Conservation (phyloP, 495 filamentous ascomycete genomes). For the Lasiosphaeria miniovina region DNA sequence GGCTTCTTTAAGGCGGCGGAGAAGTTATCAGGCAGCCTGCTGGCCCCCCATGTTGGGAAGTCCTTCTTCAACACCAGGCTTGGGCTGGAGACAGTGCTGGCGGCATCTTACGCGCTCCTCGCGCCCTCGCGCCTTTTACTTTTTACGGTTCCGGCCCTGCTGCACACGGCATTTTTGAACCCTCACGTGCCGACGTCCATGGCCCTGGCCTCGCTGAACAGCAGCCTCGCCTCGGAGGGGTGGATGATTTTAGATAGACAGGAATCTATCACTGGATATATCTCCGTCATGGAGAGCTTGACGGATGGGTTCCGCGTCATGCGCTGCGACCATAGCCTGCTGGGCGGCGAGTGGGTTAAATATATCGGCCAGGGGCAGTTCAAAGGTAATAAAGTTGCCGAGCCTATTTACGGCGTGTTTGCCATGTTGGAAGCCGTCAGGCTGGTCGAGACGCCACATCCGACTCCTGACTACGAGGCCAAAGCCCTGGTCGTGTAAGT, state of each 20-base stretch:
- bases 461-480: constrained; percentile 58
- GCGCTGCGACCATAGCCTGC: constrained; percentile 88
- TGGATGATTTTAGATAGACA: constrained; percentile 70
- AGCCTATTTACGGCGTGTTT: constrained; percentile 92
- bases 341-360: constrained; percentile 89
- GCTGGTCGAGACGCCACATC: constrained; percentile 59
- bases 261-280: constrained; percentile 85
- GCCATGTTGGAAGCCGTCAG: constrained; percentile 88
- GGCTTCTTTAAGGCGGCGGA: constrained; percentile 61
- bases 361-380: constrained; percentile 33
- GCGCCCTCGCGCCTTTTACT: constrained; percentile 66
- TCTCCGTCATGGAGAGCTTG: constrained; percentile 79
- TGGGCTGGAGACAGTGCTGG: constrained; percentile 66
- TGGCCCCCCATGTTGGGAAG: constrained; percentile 58
- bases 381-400: constrained; percentile 54
- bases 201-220: constrained; percentile 58
- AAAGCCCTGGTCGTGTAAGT: constrained; percentile 81
- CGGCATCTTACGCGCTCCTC: constrained; percentile 58
- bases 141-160: constrained; percentile 61
- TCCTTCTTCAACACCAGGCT: constrained; percentile 63
- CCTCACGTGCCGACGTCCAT: constrained; percentile 59
- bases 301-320: constrained; percentile 72
- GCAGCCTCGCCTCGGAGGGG: constrained; percentile 50
- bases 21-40: constrained; percentile 43
- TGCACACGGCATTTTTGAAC: constrained; percentile 69